A percentile compares a stretch with the other conserved stretches of the same genome.
phyloP scores from a whole-genome alignment of 2,329 filamentous ascomycete species.

The Cladosporium halotolerans region DNA sequence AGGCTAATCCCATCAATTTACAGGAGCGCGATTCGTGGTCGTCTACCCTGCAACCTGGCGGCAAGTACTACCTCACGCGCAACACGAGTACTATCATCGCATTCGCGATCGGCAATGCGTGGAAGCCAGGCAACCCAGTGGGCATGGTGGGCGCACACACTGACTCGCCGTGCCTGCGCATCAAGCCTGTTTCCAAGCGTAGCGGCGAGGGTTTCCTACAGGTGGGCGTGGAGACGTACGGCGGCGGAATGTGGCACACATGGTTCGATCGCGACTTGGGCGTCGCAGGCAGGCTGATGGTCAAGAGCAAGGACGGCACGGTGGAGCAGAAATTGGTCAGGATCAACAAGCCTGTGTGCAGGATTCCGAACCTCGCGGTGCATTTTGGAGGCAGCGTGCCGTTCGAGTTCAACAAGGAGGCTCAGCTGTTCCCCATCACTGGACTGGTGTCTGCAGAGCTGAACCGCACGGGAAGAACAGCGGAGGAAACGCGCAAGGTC shows the following conservation, averaged over 20 bases:
- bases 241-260: conserved; percentile 93
- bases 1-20: not conserved
- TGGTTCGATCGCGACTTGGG: conserved; percentile 96
- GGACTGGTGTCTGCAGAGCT: conserved; percentile 83
- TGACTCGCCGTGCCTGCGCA: conserved; percentile 81
- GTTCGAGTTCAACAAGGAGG: conserved; percentile 96
- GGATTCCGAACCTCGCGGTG: conserved; percentile 89
- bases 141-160: conserved; percentile 94
- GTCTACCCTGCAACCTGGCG: conserved; percentile 69
- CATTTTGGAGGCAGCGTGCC: conserved; percentile 81
- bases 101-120: conserved; percentile 84
- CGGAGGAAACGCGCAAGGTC: conserved; percentile 43
- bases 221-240: conserved; percentile 93
- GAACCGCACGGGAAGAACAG: conserved; percentile 61
- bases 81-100: conserved; percentile 89
- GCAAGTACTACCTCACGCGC: conserved; percentile 93
- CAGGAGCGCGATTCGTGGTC: conserved; percentile 85
- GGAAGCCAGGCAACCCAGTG: conserved; percentile 85
- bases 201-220: conserved; percentile 81
- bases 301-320: conserved; percentile 60
- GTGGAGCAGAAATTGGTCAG: conserved; percentile 83
- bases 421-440: conserved; percentile 86
- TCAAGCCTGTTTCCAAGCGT: conserved; percentile 94
- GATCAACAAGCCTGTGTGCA: conserved; percentile 80
- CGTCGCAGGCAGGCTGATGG: conserved; percentile 82